Evolutionary conservation across 257 asterid genomes (phyloP).

Genomic region (Oldenlandia corymbosa): DNA sequence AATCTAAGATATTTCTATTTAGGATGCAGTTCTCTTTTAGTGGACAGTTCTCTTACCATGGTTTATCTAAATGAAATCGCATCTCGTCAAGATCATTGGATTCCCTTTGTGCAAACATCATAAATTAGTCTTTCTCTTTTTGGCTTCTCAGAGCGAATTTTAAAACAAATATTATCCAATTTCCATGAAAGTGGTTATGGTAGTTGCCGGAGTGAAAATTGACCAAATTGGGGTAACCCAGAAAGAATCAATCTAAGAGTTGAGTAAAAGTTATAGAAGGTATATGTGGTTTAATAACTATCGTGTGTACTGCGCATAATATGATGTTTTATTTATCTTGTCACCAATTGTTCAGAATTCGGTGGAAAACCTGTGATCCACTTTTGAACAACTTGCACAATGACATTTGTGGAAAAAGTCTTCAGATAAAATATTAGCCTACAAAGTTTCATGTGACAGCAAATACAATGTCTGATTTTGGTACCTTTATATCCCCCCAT

Average conservation of each 20-base stretch:
- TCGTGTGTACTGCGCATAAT: no score
- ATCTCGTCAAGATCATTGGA: no score
- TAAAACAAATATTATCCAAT: neutral
- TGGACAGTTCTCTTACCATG: neutral
- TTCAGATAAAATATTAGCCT: no score
- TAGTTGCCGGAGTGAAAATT: neutral
- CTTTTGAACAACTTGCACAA: no score
- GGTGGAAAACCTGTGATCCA: no score
- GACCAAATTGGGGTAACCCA: neutral
- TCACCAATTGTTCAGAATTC: neutral
- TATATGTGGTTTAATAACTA: neutral
- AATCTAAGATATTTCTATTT: neutral
- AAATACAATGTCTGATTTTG: neutral
- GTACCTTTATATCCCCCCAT: conserved; percentile 4
- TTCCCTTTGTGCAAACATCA: neutral
- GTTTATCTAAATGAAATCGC: neutral
- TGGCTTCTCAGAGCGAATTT: neutral
- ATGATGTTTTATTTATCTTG: neutral
- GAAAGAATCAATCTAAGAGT: neutral
- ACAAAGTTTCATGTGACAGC: neutral
- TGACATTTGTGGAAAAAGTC: no score
- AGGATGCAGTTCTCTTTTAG: neutral
- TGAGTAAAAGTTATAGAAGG: neutral
- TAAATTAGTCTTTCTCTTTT: neutral
- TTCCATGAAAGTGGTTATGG: neutral